Base-by-base conservation (phyloP, 129 eudicot species). In the Ambrosia trifida region DNA sequence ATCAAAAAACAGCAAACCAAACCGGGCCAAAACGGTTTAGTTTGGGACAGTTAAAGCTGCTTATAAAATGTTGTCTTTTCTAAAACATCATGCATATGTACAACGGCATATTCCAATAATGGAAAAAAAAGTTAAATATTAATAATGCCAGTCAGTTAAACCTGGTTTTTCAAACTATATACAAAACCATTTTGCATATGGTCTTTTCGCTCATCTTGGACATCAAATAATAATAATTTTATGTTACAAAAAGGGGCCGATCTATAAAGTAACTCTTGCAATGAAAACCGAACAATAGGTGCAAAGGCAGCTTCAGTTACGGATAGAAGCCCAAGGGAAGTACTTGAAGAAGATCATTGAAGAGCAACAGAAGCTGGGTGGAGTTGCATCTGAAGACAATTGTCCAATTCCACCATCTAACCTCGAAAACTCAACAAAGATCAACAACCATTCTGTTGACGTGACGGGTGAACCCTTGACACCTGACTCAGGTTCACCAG, bases 261-360 rank as follows among this genome's bases (percentile, higher is more conserved):
- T 47, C 19, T 47, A 47, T 47, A 14, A 14, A 47, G 20, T 49
- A n/a, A n/a, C 19, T 13, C 24, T 4, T 19, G 17, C 24, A 49
- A 49, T 49, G 16, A 49, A 49, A n/a, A 7, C 30, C 19, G 30
- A 40, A 10, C 41, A 46, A 61, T 80, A 89, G 96, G 96, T 89
- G 38, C 96, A 89, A 78, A 86, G 89, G 60, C 96, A 86, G 78
- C 90, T 89, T 73, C 96, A 89, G 75, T 49, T 86, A 65, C 81
- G 96, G 28, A 86, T 89, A 77, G 96, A 89, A 80, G 93, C 96
- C 71, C 96, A 89, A 82, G 92, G 96, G 74, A 86, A 86, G 74
- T 89, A 89, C 76, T 72, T 89, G 76, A 86, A 89, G 77, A 89
- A 89, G 80, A 89, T 89, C 43, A 82, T 89, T 17, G 96, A 89